Base-by-base conservation (phyloP, 768 basidiomycete species). In the Auricularia cornea region DNA sequence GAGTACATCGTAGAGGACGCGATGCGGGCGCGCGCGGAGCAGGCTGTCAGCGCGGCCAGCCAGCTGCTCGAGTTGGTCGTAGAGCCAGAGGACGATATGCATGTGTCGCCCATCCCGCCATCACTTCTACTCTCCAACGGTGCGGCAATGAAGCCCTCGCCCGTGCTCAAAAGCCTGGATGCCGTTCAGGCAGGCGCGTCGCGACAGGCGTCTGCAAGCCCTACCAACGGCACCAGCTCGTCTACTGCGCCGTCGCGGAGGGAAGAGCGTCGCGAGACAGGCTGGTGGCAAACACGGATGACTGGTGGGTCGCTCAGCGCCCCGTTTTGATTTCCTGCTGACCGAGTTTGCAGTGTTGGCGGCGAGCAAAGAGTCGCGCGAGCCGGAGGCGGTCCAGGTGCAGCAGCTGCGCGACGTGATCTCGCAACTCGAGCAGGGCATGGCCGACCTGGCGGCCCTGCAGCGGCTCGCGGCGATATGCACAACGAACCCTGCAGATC, bases 1-100 rank as follows among this genome's bases (percentile, higher is more conserved):
- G 78, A 76, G 56, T 78, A 85, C 14, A 82, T 83, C 23, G 78
- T 94, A 3, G 94, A 95, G 70, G 94, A 96, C 70, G 92, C 88
- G 32, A 73, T 96, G 68, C 83, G 87, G 52, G 91, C 91, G 2
- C 84, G 91, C 60, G 94, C 95, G 1, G 90, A 91, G 68, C 95
- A 97, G 71, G 95, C 95, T 0, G 92, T 94, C 72, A 94, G 92
- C 70, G 91, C 94, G 8, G 95, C 95, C 0, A 88, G 92, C 71
- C 83, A 92, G 59, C 75, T 98, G 30, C 72, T 96, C 41, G 95
- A 97, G 72, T 80, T n/a, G n/a, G n/a, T 96, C 18, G 88, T 91
- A 14, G 90, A 93, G 65, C 84, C 88, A 16, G 90, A 92, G 57
- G 88, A 85, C 14, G 85, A 85, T 60, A 77, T 73, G 61, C 79